phyloP scores from a whole-genome alignment of 306 rosid species.

The Pachyrhizus erosus region DNA sequence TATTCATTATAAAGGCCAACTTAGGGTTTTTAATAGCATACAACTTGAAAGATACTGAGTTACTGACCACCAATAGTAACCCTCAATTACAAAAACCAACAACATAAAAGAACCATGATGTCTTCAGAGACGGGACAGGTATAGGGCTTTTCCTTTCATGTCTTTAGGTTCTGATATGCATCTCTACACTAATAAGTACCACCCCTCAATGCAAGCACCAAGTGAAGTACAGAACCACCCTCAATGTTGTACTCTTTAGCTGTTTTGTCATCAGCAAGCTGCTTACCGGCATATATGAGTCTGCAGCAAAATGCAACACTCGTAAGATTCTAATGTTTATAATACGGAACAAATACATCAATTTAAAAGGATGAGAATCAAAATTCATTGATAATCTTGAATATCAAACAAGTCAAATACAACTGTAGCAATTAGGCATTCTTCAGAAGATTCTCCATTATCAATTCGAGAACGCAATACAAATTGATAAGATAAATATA shows the following conservation, averaged over 20 bases:
- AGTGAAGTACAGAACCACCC: slow-evolving; percentile 97
- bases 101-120: slow-evolving; percentile 33
- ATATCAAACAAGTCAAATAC: not conserved
- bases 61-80: slow-evolving; percentile 32
- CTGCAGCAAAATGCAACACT: slow-evolving; percentile 51
- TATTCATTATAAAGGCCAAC: slow-evolving; percentile 27
- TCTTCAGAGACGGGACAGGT: slow-evolving; percentile 30
- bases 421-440: slow-evolving; percentile 13
- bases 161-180: slow-evolving; percentile 45
- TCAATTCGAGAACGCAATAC: not conserved
- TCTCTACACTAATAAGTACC: slow-evolving; percentile 53
- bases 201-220: slow-evolving; percentile 94
- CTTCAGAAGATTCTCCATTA: slow-evolving; percentile 23
- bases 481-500: not conserved
- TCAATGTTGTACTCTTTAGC: slow-evolving; percentile 98
- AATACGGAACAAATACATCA: not conserved
- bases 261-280: slow-evolving; percentile 97
- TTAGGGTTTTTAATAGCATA: slow-evolving; percentile 39
- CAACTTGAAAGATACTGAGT: slow-evolving; percentile 11
- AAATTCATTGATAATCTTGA: not conserved
- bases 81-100: slow-evolving; percentile 24
- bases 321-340: slow-evolving; percentile 29
- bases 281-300: slow-evolving; percentile 98
- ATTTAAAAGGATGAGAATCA: not conserved
- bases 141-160: slow-evolving; percentile 40